Percentiles rank a stretch among this genome's conserved stretches.
phyloP scores from a whole-genome alignment of 2,329 filamentous ascomycete genomes.

The Fusarium tanahbumbuense region DNA sequence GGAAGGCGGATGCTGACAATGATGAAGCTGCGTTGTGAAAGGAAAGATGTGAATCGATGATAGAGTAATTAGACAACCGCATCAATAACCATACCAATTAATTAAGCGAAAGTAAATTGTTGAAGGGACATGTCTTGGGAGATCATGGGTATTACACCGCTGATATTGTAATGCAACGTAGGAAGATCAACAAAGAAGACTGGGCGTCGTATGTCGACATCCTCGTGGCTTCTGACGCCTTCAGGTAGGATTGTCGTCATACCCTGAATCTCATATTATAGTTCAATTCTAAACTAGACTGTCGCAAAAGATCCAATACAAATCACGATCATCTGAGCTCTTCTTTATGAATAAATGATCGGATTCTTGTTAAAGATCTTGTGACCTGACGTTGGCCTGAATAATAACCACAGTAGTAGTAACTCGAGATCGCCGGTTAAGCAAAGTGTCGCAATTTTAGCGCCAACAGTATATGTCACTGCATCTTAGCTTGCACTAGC shows the following conservation, averaged over 20 bases:
- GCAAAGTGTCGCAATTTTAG: conserved; percentile 37
- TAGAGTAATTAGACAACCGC: conserved; percentile 5
- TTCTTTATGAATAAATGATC: neutral
- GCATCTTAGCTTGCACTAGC: conserved; percentile 37
- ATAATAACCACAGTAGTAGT: neutral
- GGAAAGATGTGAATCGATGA: neutral
- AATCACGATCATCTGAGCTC: neutral
- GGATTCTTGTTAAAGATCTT: neutral
- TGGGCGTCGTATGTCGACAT: conserved; percentile 44
- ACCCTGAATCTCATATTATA: neutral
- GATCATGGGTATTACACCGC: neutral
- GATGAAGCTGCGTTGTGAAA: conserved; percentile 49
- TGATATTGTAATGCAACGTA: neutral
- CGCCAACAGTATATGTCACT: conserved; percentile 31
- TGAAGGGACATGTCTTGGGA: neutral
- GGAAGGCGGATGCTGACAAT: conserved; percentile 54
- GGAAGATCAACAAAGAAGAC: conserved; percentile 22
- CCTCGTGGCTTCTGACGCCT: conserved; percentile 44
- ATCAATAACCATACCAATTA: neutral
- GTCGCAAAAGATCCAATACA: neutral
- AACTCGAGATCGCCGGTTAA: conserved; percentile 4
- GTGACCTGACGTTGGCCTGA: conserved; percentile 12
- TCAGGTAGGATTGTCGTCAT: conserved; percentile 15
- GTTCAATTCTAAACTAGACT: neutral
- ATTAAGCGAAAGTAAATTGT: neutral